Evolutionary conservation across 1,284 basidiomycete species (phyloP), one percentile per base, ranked within the genome.

Genomic region (Marasmius fiardii): DNA sequence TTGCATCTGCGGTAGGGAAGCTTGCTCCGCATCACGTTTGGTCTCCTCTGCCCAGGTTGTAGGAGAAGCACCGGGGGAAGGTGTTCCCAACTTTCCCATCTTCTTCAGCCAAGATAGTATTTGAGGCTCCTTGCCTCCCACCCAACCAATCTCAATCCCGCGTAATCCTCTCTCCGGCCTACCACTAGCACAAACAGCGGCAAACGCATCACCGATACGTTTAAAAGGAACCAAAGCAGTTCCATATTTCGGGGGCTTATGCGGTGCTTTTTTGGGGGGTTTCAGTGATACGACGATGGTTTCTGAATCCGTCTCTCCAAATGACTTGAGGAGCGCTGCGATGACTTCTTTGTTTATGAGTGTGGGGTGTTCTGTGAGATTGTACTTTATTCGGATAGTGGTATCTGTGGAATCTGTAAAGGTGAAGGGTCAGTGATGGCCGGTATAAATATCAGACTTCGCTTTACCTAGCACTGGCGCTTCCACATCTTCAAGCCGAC

Each of bases 51-150:
- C 12, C 18, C 18, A 12, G 33, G n/a, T 33, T 14, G 43, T 18
- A 12, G 39, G 12, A n/a, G 51, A 11, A 8, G 51, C n/a, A 12
- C 54, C 31, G 64, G 60, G 35, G 16, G 3, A 3, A 7, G 63
- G 63, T 43, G 66, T 66, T 11, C 79, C 78, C 21, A 90, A 71
- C 61, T 85, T 82, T 18, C 85, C 85, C 71, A 80, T 83, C 65
- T 81, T 82, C 70, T 83, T 88, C 67, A 91, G 67, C 89, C 90
- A 93, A 6, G 70, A 79, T 33, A 94, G 72, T 64, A 93, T 85
- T 37, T 76, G 80, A 1, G 92, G 92, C 61, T 92, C 89, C 52
- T 79, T 80, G 5, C 86, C 87, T 74, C 81, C 75, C 5, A 79
- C 83, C 88, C 88, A 92, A 3, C 75, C 74, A 3, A 86, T 78